phyloP scores from a whole-genome alignment of 2,329 filamentous ascomycete genomes.

The Aspergillus fischeri region DNA sequence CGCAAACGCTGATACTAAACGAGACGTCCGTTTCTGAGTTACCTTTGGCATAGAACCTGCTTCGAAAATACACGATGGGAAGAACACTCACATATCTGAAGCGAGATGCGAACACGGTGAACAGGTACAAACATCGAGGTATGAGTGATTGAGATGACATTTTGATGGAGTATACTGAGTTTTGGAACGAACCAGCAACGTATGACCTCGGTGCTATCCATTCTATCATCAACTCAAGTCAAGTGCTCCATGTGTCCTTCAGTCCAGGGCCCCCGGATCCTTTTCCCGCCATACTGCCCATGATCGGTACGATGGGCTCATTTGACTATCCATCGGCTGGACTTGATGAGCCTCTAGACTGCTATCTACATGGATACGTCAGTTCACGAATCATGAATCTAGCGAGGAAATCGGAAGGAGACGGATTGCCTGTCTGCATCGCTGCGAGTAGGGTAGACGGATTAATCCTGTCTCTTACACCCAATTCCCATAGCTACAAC shows the following conservation, averaged over 20 bases:
- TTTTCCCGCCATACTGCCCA: constrained; percentile 74
- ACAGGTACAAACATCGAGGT: constrained; percentile 64
- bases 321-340: constrained; percentile 60
- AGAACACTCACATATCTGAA: constrained; percentile 56
- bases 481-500: constrained; percentile 79
- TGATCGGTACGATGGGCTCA: constrained; percentile 79
- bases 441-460: constrained; percentile 74
- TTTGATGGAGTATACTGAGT: constrained; percentile 2
- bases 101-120: constrained; percentile 60
- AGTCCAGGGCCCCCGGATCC: constrained; percentile 56
- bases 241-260: constrained; percentile 78
- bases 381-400: constrained; percentile 72
- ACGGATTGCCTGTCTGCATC: constrained; percentile 67
- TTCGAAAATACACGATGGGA: constrained; percentile 31
- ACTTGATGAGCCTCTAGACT: constrained; percentile 62
- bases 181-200: constrained; percentile 46
- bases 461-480: constrained; percentile 72
- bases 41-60: not conserved
- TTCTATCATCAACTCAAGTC: constrained; percentile 67
- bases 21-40: not conserved
- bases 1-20: not conserved
- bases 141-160: constrained; percentile 9
- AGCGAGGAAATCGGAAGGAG: constrained; percentile 41
- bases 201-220: constrained; percentile 74
- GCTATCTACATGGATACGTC: constrained; percentile 83